phyloP scores from a whole-genome alignment of 2,329 filamentous ascomycete genomes.

The Delphinella strobiligena region DNA sequence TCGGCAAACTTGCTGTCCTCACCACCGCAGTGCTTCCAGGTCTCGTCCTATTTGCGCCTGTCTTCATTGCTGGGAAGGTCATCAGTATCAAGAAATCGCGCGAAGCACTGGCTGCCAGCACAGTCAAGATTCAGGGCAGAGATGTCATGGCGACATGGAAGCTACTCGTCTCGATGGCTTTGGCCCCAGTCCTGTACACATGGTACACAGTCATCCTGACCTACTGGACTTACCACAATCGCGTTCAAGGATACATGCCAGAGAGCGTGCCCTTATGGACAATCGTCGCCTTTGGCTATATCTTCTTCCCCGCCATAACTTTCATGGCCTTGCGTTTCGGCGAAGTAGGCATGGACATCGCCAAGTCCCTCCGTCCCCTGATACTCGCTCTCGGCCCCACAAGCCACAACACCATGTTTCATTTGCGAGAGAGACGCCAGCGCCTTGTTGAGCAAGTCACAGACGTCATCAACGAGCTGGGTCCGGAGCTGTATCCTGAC shows the following conservation, averaged over 20 bases:
- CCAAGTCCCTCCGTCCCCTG: constrained; percentile 85
- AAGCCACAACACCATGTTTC: constrained; percentile 71
- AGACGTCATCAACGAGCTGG: constrained; percentile 84
- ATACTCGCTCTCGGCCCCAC: constrained; percentile 74
- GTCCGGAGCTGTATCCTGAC: constrained; percentile 94
- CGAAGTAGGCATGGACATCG: constrained; percentile 97
- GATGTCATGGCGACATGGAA: constrained; percentile 96
- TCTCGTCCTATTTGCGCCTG: constrained; percentile 72
- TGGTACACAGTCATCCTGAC: constrained; percentile 66
- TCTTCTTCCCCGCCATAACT: constrained; percentile 76
- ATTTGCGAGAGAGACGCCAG: constrained; percentile 59
- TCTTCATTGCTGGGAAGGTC: constrained; percentile 72
- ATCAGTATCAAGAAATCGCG: constrained; percentile 74
- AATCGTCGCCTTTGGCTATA: constrained; percentile 61
- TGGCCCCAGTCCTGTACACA: constrained; percentile 72
- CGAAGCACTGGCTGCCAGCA: constrained; percentile 72
- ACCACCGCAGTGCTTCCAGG: constrained; percentile 76
- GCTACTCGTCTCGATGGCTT: constrained; percentile 71
- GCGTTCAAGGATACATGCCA: constrained; percentile 71
- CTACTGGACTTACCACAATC: constrained; percentile 67
- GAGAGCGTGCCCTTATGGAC: constrained; percentile 68
- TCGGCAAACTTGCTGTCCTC: constrained; percentile 65
- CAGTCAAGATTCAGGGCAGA: constrained; percentile 75
- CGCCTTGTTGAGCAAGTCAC: constrained; percentile 74
- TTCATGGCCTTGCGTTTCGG: constrained; percentile 90